phyloP scores from a whole-genome alignment of 495 filamentous ascomycete genomes.

The Bryoglossum gracile region DNA sequence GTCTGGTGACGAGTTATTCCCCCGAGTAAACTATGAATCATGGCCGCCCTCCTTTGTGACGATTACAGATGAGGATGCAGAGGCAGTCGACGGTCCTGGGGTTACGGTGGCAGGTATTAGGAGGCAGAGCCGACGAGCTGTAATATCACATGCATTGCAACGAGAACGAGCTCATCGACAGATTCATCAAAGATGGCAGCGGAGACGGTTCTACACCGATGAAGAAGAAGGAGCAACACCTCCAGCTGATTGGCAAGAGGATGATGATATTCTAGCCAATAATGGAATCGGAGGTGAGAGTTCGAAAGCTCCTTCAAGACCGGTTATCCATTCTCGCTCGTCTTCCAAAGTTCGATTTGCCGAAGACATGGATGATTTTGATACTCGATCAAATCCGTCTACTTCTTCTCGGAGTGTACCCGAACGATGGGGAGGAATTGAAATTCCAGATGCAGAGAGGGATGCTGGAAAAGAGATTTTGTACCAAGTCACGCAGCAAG shows the following conservation, averaged over 20 bases:
- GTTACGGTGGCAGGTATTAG: slow-evolving; percentile 13
- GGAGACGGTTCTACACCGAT: slow-evolving; percentile 70
- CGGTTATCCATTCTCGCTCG: slow-evolving; percentile 66
- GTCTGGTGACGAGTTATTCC: slow-evolving; percentile 20
- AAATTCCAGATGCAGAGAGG: slow-evolving; percentile 70
- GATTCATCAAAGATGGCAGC: slow-evolving; percentile 64
- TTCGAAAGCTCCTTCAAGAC: slow-evolving; percentile 20
- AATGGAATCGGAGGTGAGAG: slow-evolving; percentile 29
- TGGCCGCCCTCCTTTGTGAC: slow-evolving; percentile 20
- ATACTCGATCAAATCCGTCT: slow-evolving; percentile 68
- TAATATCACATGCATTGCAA: slow-evolving; percentile 12
- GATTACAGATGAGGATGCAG: slow-evolving; percentile 24
- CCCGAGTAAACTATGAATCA: not conserved
- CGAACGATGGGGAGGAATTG: slow-evolving; percentile 77
- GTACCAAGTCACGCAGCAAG: slow-evolving; percentile 83
- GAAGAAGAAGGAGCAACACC: slow-evolving; percentile 65
- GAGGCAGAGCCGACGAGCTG: slow-evolving; percentile 9
- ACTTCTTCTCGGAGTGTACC: slow-evolving; percentile 75
- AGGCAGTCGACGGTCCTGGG: slow-evolving; percentile 24
- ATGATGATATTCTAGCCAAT: slow-evolving; percentile 48
- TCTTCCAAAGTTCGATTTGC: slow-evolving; percentile 81
- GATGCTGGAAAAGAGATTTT: slow-evolving; percentile 84
- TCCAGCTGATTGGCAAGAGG: slow-evolving; percentile 58
- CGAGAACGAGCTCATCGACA: slow-evolving; percentile 36
- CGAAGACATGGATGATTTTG: slow-evolving; percentile 66